Evolutionary conservation across 208 protist genomes (phyloP), one percentile per base, ranked within the genome.

Genomic region (Leptomonas seymouri): DNA sequence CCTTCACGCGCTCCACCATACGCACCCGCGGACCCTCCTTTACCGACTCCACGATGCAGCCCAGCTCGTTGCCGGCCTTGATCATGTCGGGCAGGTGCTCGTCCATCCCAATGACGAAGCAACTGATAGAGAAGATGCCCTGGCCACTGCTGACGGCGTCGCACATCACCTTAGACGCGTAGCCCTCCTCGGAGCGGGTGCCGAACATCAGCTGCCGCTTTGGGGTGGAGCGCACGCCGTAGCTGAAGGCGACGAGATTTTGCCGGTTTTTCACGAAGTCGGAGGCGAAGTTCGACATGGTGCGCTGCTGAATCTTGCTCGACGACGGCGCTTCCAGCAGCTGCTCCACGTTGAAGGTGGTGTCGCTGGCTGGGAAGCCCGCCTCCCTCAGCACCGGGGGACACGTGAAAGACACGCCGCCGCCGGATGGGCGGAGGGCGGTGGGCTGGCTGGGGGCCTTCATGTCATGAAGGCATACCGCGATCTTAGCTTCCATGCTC

Each of bases 151-250:
- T 63, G 7, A 95, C 78, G 0, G 78, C 82, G 21, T 95, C 87
- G 11, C 77, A 36, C 50, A 95, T 86, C n/a, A 94, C 44, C 69
- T 87, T 85, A 8, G 67, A 53, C 25, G 90, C 87, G 66, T 93
- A 93, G 53, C 93, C 90, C 16, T 87, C 87, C 39, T 81, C 79
- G 20, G 61, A 31, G 30, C 62, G 62, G n/a, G 42, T 62, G 36
- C 93, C 93, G 46, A 84, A 79, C 89, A 96, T 91, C 30, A 95
- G 78, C 74, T 95, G 88, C 20, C 93, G 80, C 57, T 88, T 87
- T 23, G 93, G 90, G 15, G 86, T 93, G 12, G 89, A 91, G 68
- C 91, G 88, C 11, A 93, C 86, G 36, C 93, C 93, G 50, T 88
- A 94, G 53, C 74, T 69, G 74, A 94, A 97, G 30, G 93, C 85